Evolutionary conservation across 164 flowering plant genomes (phyloP).

Genomic region (Tetrastigma voinierianum): DNA sequence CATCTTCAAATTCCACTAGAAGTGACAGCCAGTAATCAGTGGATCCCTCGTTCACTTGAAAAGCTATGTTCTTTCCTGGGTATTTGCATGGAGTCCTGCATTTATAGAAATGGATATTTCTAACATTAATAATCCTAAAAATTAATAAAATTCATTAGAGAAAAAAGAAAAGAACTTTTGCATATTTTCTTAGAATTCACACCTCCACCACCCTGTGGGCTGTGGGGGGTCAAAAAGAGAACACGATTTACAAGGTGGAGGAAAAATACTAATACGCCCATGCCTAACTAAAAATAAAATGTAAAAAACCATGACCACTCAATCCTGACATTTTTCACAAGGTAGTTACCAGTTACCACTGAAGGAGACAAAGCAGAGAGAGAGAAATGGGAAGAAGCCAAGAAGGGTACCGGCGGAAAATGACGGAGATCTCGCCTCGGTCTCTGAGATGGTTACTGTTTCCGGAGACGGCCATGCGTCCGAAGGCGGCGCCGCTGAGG

Average conservation of each 20-base stretch:
- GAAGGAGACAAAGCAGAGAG: constrained; percentile 7
- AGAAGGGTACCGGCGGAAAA: constrained; percentile 58
- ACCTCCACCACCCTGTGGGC: too few species aligned
- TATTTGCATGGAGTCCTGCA: constrained; percentile 86
- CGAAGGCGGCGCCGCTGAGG: constrained; percentile 92
- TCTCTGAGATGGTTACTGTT: constrained; percentile 55
- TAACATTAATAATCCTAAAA: not conserved
- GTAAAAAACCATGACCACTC: too few species aligned
- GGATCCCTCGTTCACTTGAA: constrained; percentile 93
- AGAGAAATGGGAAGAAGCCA: not conserved
- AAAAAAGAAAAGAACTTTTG: not conserved
- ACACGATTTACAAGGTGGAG: too few species aligned
- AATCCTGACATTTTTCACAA: too few species aligned
- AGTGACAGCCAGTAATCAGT: constrained; percentile 85
- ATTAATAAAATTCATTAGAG: not conserved
- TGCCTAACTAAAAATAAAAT: too few species aligned
- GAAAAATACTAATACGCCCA: too few species aligned
- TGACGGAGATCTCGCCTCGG: constrained; percentile 74
- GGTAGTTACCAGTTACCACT: too few species aligned
- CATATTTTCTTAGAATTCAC: not conserved
- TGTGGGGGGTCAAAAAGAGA: too few species aligned
- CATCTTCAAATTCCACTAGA: constrained; percentile 82
- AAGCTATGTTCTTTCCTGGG: constrained; percentile 76
- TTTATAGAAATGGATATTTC: not conserved
- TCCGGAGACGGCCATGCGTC: constrained; percentile 82